These are phyloP conservation scores for Parasarocladium wereldwijsianum DNA, from an alignment of 2,329 filamentous ascomycete species.

Conservation along the genomic window DNA sequence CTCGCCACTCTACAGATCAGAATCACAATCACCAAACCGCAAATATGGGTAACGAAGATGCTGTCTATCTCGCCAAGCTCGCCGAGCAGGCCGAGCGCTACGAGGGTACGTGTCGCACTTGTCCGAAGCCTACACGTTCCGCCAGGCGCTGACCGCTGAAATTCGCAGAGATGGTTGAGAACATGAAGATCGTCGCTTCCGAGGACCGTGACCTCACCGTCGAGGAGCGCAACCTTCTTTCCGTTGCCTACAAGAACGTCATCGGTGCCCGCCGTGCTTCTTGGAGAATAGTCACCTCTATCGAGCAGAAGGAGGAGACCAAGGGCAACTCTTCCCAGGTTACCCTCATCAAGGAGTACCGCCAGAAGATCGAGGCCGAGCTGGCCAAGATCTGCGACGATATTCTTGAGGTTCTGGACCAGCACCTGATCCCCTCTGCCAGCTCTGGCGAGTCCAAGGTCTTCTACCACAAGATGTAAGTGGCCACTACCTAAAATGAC, in stretches of 20 bases:
- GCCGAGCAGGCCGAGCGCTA: constrained; percentile 99
- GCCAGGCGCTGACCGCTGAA: not conserved
- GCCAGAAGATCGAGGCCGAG: constrained; percentile 94
- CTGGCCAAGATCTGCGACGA: constrained; percentile 96
- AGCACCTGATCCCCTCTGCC: constrained; percentile 86
- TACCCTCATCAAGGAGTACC: constrained; percentile 89
- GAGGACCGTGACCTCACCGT: constrained; percentile 73
- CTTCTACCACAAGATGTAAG: constrained; percentile 99
- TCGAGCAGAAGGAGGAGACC: constrained; percentile 99
- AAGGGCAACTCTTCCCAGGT: constrained; percentile 94
- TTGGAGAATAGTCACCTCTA: constrained; percentile 96
- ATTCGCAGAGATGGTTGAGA: constrained; percentile 87
- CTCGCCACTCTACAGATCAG: not conserved
- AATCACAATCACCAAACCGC: constrained; percentile 15
- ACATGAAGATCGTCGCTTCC: constrained; percentile 97
- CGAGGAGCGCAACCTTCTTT: constrained; percentile 94
- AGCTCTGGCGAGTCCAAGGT: constrained; percentile 97
- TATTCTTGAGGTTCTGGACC: constrained; percentile 85
- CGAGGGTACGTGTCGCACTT: constrained; percentile 58
- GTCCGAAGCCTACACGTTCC: not conserved
- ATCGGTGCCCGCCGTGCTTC: constrained; percentile 93
- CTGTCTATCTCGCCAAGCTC: constrained; percentile 98
- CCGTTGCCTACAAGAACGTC: constrained; percentile 98
- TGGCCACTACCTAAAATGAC: not conserved
- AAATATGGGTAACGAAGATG: constrained; percentile 98